Percentiles rank a stretch among this genome's conserved stretches.
These are phyloP conservation scores for Suhomyces canberraensis DNA, from an alignment of 805 yeast species.

Conservation along the genomic window DNA sequence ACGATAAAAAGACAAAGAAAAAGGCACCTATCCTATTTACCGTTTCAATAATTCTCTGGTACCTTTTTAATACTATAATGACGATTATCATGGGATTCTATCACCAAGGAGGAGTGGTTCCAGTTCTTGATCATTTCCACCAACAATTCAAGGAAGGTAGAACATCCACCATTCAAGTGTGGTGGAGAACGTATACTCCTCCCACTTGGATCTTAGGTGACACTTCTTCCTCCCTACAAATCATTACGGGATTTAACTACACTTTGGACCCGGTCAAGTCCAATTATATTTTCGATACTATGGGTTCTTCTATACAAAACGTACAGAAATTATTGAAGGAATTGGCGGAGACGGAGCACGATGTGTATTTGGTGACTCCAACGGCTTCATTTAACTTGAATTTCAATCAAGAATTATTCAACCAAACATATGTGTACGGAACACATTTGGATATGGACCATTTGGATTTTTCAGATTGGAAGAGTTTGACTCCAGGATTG, in stretches of 20 bases:
- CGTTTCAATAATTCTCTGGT: constrained; percentile 46
- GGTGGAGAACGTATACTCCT: constrained; percentile 96
- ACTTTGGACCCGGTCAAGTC: constrained; percentile 5
- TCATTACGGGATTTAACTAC: constrained; percentile 13
- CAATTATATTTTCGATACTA: constrained; percentile 39
- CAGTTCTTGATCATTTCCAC: constrained; percentile 49
- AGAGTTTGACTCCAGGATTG: constrained; percentile 60
- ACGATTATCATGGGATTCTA: constrained; percentile 69
- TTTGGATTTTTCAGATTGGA: constrained; percentile 48
- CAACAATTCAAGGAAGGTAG: background rate
- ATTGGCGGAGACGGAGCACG: constrained; percentile 4
- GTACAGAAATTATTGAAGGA: constrained; percentile 19
- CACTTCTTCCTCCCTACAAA: constrained; percentile 10
- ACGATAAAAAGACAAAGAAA: background rate
- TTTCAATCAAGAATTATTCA: constrained; percentile 11
- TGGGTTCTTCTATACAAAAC: constrained; percentile 39
- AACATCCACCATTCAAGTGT: constrained; percentile 45
- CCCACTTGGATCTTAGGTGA: constrained; percentile 76
- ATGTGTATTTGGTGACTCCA: constrained; percentile 38
- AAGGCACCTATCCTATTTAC: constrained; percentile 12
- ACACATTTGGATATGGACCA: constrained; percentile 75
- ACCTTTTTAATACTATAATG: constrained; percentile 58
- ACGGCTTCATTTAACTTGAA: constrained; percentile 28
- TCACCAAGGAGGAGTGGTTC: constrained; percentile 90
- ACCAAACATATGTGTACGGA: constrained; percentile 27